A percentile compares a stretch with the other conserved stretches of the same genome.
These are phyloP conservation scores for Penicillium sp. DNA, from an alignment of 2,329 filamentous ascomycete genomes.

Conservation along the genomic window DNA sequence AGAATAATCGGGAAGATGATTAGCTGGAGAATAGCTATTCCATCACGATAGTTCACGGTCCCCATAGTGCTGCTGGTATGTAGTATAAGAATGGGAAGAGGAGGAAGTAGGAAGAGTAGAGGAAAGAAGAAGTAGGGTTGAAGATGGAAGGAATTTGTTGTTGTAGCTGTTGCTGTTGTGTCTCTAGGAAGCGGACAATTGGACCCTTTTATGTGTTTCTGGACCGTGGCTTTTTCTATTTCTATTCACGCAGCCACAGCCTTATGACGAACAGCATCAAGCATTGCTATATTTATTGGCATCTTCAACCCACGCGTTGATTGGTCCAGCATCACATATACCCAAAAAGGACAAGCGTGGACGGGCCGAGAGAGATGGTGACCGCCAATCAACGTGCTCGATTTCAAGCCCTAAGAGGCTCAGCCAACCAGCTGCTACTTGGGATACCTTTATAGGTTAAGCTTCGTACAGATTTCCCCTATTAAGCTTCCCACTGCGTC, in stretches of 20 bases:
- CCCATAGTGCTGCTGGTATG: slow-evolving; percentile 25
- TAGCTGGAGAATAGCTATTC: slow-evolving; percentile 37
- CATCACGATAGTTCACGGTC: slow-evolving; percentile 29
- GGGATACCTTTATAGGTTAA: not conserved
- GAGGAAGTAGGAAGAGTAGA: not conserved
- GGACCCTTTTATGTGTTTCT: no score
- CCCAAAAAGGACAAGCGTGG: not conserved
- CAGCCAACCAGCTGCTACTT: not conserved
- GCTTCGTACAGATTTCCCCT: not conserved
- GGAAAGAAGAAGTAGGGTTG: not conserved
- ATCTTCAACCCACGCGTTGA: not conserved
- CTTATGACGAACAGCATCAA: not conserved
- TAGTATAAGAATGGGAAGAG: not conserved
- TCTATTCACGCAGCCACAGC: no score
- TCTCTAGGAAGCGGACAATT: no score
- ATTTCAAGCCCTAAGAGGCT: not conserved
- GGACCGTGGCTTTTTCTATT: no score
- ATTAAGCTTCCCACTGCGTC: no score
- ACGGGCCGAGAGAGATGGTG: no score
- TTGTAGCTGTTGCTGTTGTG: no score
- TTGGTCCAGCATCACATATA: not conserved
- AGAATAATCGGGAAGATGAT: slow-evolving; percentile 32
- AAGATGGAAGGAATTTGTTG: no score
- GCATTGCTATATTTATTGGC: not conserved
- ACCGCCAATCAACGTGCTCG: not conserved